Conservation (phyloP, 1,139 yeast genomes). For the Taphrina pruni region DNA sequence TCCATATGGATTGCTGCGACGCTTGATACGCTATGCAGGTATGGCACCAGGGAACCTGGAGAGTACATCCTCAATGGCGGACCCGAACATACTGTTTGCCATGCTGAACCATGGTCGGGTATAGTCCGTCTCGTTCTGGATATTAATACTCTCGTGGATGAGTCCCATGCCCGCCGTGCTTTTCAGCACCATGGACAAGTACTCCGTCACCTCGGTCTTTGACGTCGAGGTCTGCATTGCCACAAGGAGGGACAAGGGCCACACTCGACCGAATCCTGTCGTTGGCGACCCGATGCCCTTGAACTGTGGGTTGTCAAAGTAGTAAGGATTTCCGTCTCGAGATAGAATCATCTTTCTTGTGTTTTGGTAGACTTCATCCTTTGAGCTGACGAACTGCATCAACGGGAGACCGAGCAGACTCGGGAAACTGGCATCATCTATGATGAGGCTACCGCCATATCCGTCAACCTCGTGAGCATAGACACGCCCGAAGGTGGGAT, state of each 20-base stretch:
- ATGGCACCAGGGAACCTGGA: constrained; percentile 51
- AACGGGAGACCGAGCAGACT: constrained; percentile 81
- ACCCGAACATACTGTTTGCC: constrained; percentile 92
- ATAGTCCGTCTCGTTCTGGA: constrained; percentile 58
- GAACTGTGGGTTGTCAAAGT: constrained; percentile 68
- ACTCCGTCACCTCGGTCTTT: constrained; percentile 66
- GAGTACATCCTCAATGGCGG: constrained; percentile 77
- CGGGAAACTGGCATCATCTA: constrained; percentile 94
- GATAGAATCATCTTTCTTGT: constrained; percentile 78
- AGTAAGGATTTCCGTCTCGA: constrained; percentile 72
- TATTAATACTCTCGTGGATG: constrained; percentile 83
- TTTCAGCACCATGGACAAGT: constrained; percentile 61
- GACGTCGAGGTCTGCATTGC: constrained; percentile 75
- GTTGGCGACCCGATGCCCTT: constrained; percentile 92
- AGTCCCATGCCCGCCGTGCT: constrained; percentile 77
- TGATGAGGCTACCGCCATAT: constrained; percentile 70
- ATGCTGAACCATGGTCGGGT: constrained; percentile 66
- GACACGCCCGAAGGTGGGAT: constrained; percentile 73
- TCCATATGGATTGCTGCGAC: background rate
- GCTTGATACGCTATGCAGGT: background rate
- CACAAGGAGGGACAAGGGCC: constrained; percentile 87
- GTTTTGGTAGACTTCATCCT: constrained; percentile 70
- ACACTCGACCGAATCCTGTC: constrained; percentile 76
- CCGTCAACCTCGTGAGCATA: constrained; percentile 92
- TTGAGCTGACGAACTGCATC: constrained; percentile 63